phyloP scores from a whole-genome alignment of 495 filamentous ascomycete genomes.

The Beverwykella pulmonaria region DNA sequence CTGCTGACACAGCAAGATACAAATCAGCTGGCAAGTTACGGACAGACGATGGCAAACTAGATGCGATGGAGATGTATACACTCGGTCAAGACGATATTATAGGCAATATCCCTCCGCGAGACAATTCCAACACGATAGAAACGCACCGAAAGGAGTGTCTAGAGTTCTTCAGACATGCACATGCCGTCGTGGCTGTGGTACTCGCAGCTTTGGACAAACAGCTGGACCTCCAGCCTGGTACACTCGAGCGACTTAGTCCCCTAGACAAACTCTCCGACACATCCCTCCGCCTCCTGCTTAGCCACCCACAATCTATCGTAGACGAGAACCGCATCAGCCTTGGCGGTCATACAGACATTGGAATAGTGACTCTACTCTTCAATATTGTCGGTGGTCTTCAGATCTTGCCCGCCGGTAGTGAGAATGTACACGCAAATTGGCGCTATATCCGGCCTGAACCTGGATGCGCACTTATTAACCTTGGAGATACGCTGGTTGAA shows the following conservation, averaged over 20 bases:
- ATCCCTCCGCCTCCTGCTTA: neutral
- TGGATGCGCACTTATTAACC: slow-evolving; percentile 11
- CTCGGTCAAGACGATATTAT: slow-evolving; percentile 24
- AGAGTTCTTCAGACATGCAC: neutral
- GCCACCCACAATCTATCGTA: neutral
- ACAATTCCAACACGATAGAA: slow-evolving; percentile 19
- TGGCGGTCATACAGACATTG: slow-evolving; percentile 20
- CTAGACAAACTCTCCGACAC: slow-evolving; percentile 17
- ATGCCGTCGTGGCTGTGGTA: neutral
- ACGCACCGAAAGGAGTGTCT: neutral
- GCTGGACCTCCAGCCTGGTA: slow-evolving; percentile 12
- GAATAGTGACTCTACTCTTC: slow-evolving; percentile 7
- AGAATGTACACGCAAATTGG: slow-evolving; percentile 9
- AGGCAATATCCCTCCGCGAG: neutral
- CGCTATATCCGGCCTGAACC: slow-evolving; percentile 8
- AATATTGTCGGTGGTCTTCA: slow-evolving; percentile 15
- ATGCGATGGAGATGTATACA: slow-evolving; percentile 23
- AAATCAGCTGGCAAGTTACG: slow-evolving; percentile 14
- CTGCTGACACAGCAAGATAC: slow-evolving; percentile 18
- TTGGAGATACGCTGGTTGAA: slow-evolving; percentile 17
- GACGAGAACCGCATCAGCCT: neutral
- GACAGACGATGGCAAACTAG: slow-evolving; percentile 11
- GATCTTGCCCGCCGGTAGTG: slow-evolving; percentile 4
- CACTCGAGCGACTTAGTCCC: slow-evolving; percentile 5
- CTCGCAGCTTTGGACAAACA: slow-evolving; percentile 4